Evolutionary conservation across 2,329 filamentous ascomycete genomes (phyloP).

Genomic region (Ophiostoma sp.): DNA sequence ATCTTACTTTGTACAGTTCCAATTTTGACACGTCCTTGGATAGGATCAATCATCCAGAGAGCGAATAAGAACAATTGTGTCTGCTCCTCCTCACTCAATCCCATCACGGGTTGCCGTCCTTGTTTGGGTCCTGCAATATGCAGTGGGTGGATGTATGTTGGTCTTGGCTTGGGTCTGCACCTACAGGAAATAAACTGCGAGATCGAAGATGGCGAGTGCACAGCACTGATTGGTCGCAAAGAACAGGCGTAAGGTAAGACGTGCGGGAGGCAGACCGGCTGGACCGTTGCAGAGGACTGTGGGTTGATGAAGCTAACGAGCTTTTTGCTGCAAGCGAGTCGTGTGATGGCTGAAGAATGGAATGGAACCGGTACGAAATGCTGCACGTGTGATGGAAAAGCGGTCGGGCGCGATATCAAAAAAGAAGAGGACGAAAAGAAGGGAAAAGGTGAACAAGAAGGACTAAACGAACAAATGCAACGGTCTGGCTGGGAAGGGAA

Average conservation of each 20-base stretch:
- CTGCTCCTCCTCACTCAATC: background rate
- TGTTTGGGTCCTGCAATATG: background rate
- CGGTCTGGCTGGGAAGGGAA: background rate
- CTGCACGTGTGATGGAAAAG: conserved; percentile 6
- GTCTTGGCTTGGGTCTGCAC: conserved; percentile 11
- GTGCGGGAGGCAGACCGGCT: background rate
- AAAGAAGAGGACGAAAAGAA: background rate
- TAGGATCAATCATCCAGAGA: background rate
- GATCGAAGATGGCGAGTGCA: conserved; percentile 12
- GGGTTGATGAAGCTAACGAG: conserved; percentile 2
- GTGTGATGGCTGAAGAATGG: conserved; percentile 17
- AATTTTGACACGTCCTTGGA: background rate
- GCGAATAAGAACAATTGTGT: background rate
- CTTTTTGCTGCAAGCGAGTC: conserved; percentile 2
- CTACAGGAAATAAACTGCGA: background rate
- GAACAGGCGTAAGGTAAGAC: background rate
- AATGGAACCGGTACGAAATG: conserved; percentile 14
- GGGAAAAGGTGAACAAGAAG: conserved; percentile 5
- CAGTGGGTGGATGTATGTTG: background rate
- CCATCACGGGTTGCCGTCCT: background rate
- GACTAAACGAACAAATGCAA: conserved; percentile 3
- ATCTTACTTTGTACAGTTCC: background rate
- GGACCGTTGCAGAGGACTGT: conserved; percentile 4
- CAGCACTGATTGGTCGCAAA: conserved; percentile 25
- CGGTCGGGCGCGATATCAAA: conserved; percentile 1